Conservation (phyloP, 225 moss, liverwort and hornwort species). For the Pseudisothecium myosuroides region DNA sequence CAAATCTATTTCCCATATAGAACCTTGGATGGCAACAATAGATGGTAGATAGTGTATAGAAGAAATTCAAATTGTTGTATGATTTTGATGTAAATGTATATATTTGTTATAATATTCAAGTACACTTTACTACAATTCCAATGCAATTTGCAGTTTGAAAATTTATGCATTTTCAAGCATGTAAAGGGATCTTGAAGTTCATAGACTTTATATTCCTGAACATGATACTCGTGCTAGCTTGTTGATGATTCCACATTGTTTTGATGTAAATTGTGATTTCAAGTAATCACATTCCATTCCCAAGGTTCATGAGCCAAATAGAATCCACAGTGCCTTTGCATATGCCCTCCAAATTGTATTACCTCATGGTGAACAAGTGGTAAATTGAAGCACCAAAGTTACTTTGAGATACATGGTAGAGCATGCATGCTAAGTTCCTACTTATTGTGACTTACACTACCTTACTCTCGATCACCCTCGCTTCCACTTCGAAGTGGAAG, state of each 20-base stretch:
- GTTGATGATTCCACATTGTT: background rate
- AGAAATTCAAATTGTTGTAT: too few relatives aligned
- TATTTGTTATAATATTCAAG: too few relatives aligned
- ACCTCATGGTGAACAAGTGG: accelerated
- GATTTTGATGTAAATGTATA: too few relatives aligned
- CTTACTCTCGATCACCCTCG: background rate
- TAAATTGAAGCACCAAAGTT: background rate
- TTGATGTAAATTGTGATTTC: too few relatives aligned
- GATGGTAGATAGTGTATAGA: background rate
- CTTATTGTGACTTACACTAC: background rate
- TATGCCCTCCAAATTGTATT: background rate
- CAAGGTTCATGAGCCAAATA: too few relatives aligned
- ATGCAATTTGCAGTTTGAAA: background rate
- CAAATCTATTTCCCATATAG: accelerated
- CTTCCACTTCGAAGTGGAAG: too few relatives aligned
- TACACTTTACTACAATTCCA: background rate
- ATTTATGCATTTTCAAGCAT: too few relatives aligned
- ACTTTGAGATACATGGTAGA: background rate
- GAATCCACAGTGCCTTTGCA: too few relatives aligned
- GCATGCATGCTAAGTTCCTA: background rate
- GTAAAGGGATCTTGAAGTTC: too few relatives aligned
- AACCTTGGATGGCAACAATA: accelerated
- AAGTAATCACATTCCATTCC: background rate
- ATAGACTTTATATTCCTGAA: background rate
- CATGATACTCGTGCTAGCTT: background rate